phyloP scores from a whole-genome alignment of 2,329 filamentous ascomycete species.

The Rosellinia necatrix region DNA sequence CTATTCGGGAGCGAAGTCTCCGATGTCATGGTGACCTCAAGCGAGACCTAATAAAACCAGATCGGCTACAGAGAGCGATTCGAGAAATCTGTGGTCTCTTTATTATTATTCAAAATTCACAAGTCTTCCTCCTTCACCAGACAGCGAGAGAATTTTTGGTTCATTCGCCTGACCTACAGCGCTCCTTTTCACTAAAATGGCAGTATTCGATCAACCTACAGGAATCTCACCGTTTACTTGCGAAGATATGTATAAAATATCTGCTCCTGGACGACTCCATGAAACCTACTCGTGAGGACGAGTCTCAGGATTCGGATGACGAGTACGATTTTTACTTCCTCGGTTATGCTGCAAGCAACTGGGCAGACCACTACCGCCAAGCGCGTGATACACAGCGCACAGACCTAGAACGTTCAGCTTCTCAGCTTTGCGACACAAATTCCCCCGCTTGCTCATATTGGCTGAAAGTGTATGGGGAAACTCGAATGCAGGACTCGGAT shows the following conservation, averaged over 20 bases:
- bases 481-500: background rate
- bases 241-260: conserved; percentile 21
- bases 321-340: background rate
- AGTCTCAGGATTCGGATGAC: background rate
- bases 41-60: conserved; percentile 35
- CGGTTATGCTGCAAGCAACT: conserved; percentile 23
- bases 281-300: background rate
- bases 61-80: background rate
- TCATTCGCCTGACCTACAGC: background rate
- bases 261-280: conserved; percentile 13
- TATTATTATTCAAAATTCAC: conserved; percentile 13
- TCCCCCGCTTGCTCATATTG: conserved; percentile 2
- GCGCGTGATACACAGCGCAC: background rate
- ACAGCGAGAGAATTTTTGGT: conserved; percentile 27
- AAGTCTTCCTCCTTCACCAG: conserved; percentile 25
- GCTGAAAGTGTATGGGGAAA: conserved; percentile 13
- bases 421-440: conserved; percentile 15
- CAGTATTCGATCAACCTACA: conserved; percentile 12
- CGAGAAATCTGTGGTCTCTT: conserved; percentile 28
- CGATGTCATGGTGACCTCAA: conserved; percentile 51
- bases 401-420: conserved; percentile 9
- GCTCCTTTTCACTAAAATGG: conserved; percentile 12
- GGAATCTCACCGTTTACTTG: conserved; percentile 20
- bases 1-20: conserved; percentile 43
- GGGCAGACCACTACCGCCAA: conserved; percentile 23